Evolutionary conservation across 129 eudicot genomes (phyloP), one percentile per base, ranked within the genome.

Genomic region (Solidago caesia): DNA sequence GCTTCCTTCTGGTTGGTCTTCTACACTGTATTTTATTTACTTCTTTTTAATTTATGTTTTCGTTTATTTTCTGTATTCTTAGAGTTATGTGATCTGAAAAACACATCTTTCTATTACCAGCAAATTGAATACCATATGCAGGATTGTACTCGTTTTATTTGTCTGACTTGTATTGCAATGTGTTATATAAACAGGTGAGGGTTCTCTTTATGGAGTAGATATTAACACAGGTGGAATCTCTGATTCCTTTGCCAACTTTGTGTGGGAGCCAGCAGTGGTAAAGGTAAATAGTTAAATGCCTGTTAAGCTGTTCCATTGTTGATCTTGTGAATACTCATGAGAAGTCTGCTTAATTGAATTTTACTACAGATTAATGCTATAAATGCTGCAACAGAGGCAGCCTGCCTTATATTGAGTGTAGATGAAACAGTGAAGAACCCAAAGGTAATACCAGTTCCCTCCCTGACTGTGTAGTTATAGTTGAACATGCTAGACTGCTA

Each of bases 261-360:
- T 94, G 75, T 94, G 99, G 99, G 99, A 94, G 76, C 99, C 99
- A 73, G 96, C 99, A 68, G 93, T 94, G 2, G 99, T 94, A 8
- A 94, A 94, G 92, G 99, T 94, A 82, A 82, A 62, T 51, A 15
- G 48, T 66, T n/a, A 8, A 41, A 61, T 49, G 45, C 64, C 26
- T 15, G 13, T 33, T 72, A 25, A 52, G 56, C 21, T 12, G 25
- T 68, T 33, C 46, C 16, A 25, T 41, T 49, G 25, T 67, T 67
- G 41, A 56, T 79, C 62, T 59, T 8, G 16, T 59, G 42, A 60
- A 47, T 11, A 41, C 71, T 52, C 47, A 13, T 69, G 14, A 68
- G 44, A 70, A 44, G 14, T 25, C 33, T 53, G 45, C 76, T 84
- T 79, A 72, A 64, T 72, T 70, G 8, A 33, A 41, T 10, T 44